Evolutionary conservation across 2,329 filamentous ascomycete genomes (phyloP).

Genomic region (Rosellinia necatrix): DNA sequence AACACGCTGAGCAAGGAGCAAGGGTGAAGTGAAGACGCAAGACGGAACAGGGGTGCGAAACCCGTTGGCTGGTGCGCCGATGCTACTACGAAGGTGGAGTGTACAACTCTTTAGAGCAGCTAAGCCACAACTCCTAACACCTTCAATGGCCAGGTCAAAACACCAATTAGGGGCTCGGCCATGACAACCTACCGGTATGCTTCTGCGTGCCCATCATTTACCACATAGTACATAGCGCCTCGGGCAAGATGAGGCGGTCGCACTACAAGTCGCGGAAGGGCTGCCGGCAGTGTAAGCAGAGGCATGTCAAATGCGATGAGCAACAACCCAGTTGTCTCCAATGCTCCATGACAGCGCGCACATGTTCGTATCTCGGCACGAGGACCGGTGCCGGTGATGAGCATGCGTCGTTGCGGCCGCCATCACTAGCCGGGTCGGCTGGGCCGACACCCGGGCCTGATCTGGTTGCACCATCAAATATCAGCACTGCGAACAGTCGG

Average conservation of each 20-base stretch:
- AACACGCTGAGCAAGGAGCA: too few relatives aligned
- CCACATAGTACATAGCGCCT: too few relatives aligned
- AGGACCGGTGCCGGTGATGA: neutral
- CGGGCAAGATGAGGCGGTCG: constrained; percentile 1
- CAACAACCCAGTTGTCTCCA: neutral
- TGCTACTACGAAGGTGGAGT: too few relatives aligned
- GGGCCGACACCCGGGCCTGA: neutral
- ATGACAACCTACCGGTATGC: too few relatives aligned
- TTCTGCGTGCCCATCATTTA: too few relatives aligned
- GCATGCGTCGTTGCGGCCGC: neutral
- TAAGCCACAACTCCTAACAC: too few relatives aligned
- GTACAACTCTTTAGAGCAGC: too few relatives aligned
- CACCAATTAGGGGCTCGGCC: too few relatives aligned
- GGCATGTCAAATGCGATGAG: constrained; percentile 11
- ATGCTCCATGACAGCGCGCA: neutral
- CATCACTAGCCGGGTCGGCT: neutral
- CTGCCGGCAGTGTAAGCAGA: constrained; percentile 10
- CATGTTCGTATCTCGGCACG: neutral
- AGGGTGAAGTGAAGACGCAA: too few relatives aligned
- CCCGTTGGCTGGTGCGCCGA: too few relatives aligned
- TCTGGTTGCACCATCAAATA: neutral
- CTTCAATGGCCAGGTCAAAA: too few relatives aligned
- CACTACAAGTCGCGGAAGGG: constrained; percentile 10
- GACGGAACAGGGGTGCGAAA: too few relatives aligned
- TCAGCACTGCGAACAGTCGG: neutral